Base-by-base conservation (phyloP, 2,329 filamentous ascomycete genomes). In the Stachybotrys elegans region DNA sequence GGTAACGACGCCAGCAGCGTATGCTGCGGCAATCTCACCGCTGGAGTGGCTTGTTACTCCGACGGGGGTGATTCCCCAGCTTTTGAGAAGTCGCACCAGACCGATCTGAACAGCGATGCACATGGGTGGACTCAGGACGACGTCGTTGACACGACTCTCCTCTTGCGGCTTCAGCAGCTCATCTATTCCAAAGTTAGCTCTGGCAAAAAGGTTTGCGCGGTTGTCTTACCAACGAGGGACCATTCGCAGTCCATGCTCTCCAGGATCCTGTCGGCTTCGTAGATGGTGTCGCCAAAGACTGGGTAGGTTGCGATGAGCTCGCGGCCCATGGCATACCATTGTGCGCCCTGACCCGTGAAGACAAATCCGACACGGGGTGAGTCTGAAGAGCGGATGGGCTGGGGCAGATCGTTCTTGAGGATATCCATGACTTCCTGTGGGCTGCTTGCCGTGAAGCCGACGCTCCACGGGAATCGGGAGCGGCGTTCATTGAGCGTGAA, bases 341-440 rank as follows among this genome's bases (percentile, higher is more conserved):
- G 58, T 7, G 57, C 60, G 22, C 61, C 61, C 43, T 63, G 61
- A 5, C 61, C 61, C n/a, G 60, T 62, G 48, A 65, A 57, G 21
- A 57, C 37, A 25, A 29, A 48, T 9, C 42, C n/a, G n/a, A n/a
- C n/a, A n/a, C n/a, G n/a, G n/a, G n/a, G n/a, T n/a, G n/a, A n/a
- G n/a, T n/a, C n/a, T n/a, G n/a, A n/a, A n/a, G n/a, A n/a, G n/a
- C n/a, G n/a, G n/a, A n/a, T n/a, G n/a, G n/a, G n/a, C n/a, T n/a
- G n/a, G n/a, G n/a, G n/a, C n/a, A n/a, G n/a, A n/a, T n/a, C n/a
- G n/a, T n/a, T n/a, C n/a, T n/a, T n/a, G n/a, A n/a, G n/a, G n/a
- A n/a, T n/a, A n/a, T n/a, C n/a, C n/a, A n/a, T n/a, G n/a, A n/a
- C n/a, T n/a, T n/a, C n/a, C n/a, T n/a, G n/a, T n/a, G n/a, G n/a